Evolutionary conservation across 2,329 filamentous ascomycete genomes (phyloP), one percentile per base, ranked within the genome.

Genomic region (Fusarium domesticum): DNA sequence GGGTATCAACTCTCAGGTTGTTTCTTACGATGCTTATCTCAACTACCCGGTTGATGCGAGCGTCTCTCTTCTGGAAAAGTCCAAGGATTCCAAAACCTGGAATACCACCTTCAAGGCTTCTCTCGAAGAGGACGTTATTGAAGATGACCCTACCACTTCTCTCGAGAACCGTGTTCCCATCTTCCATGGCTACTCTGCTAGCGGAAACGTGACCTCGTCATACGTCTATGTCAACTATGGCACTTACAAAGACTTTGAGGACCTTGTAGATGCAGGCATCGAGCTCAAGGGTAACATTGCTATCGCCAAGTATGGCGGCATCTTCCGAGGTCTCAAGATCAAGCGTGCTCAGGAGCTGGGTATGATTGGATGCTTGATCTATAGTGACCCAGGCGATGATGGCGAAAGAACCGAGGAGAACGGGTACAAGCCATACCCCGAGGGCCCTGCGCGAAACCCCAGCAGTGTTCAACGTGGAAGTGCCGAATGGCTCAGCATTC

Each of bases 181-280:
- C 0, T 97, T 97, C 71, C 92, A 97, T 62, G 93, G 92, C 41
- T 97, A 96, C 67, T 95, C 89, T 4, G 90, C 90, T 5, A 91
- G 77, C 48, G 92, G 92, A 19, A 95, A 97, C 64, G 92, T 95
- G 37, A 96, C 92, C 0, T 89, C 82, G 3, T 80, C 82, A 12
- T 93, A 88, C 54, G 87, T 96, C 23, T 97, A 85, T 61, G 89
- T 88, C 64, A 96, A 96, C 67, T 95, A 93, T 60, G 92, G 91
- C 40, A 93, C 87, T 1, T 95, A 84, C 62, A 71, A 78, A 52
- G 92, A 97, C 63, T 97, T 84, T 54, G 85, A 93, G 57, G 89
- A 95, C 52, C 75, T 97, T 12, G 61, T 85, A 34, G 76, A 81
- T 31, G 85, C 87, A 30, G 89, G 89, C 53, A 69, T 96, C 45